Conservation (phyloP, 2,329 filamentous ascomycete genomes). For the Xylaria sp. region DNA sequence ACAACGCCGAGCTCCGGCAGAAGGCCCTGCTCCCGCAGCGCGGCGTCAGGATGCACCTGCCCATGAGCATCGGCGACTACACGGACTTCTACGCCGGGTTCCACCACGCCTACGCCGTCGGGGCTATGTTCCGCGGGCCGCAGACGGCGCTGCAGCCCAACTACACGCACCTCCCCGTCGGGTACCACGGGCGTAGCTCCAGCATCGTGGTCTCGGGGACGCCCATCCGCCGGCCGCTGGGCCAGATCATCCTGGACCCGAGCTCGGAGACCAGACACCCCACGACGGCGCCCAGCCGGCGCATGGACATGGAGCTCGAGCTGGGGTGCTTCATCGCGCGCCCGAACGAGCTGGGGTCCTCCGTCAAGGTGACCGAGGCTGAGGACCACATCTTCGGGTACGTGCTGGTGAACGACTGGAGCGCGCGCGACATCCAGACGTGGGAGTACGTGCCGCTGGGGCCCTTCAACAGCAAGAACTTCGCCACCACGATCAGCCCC, state of each 20-base stretch:
- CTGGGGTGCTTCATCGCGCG: constrained; percentile 74
- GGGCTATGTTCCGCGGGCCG: constrained; percentile 72
- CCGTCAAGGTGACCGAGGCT: constrained; percentile 65
- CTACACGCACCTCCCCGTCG: constrained; percentile 80
- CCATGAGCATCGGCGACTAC: constrained; percentile 80
- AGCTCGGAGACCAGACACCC: constrained; percentile 64
- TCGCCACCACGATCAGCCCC: constrained; percentile 74
- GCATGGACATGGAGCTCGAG: constrained; percentile 80
- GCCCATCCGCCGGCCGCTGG: constrained; percentile 70
- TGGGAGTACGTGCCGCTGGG: constrained; percentile 86
- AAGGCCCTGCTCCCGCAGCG: constrained; percentile 61
- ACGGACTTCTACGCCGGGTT: constrained; percentile 84
- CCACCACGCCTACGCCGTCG: constrained; percentile 72
- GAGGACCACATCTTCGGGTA: constrained; percentile 76
- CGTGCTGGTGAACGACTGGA: constrained; percentile 88
- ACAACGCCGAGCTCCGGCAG: constrained; percentile 60
- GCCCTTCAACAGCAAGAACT: constrained; percentile 84
- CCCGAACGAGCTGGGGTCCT: constrained; percentile 65
- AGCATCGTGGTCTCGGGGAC: constrained; percentile 77
- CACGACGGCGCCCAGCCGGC: constrained; percentile 63
- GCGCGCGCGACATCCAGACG: constrained; percentile 76
- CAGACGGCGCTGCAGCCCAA: constrained; percentile 77
- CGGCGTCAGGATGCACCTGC: constrained; percentile 67
- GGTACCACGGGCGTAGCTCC: constrained; percentile 78
- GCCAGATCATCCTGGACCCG: constrained; percentile 72